These are phyloP conservation scores for Malbranchea zuffiana DNA, from an alignment of 2,329 filamentous ascomycete genomes.

Conservation along the genomic window DNA sequence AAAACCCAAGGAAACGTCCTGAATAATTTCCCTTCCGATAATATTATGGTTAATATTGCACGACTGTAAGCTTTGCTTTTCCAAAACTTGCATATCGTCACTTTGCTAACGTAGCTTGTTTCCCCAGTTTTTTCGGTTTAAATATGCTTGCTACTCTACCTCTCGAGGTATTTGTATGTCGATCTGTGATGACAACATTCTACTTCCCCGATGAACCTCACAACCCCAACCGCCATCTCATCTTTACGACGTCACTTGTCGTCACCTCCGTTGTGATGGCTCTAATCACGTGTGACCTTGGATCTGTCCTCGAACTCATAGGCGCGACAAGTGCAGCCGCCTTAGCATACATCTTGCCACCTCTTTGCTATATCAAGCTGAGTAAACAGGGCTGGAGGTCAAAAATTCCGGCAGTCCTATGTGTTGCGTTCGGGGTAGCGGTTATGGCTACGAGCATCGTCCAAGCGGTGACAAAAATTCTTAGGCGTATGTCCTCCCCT, in stretches of 20 bases:
- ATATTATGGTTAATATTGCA: slow-evolving; percentile 87
- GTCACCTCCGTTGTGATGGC: slow-evolving; percentile 64
- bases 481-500: slow-evolving; percentile 27
- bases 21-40: slow-evolving; percentile 90
- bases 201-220: slow-evolving; percentile 62
- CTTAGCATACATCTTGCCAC: slow-evolving; percentile 88
- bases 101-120: slow-evolving; percentile 17
- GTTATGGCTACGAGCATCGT: slow-evolving; percentile 75
- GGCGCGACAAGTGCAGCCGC: slow-evolving; percentile 90
- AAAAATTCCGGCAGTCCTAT: slow-evolving; percentile 57
- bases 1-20: slow-evolving; percentile 88
- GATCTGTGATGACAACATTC: slow-evolving; percentile 91
- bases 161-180: slow-evolving; percentile 92
- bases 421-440: slow-evolving; percentile 63
- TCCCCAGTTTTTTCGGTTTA: slow-evolving; percentile 66
- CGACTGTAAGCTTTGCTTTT: slow-evolving; percentile 48
- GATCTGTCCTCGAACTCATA: slow-evolving; percentile 89
- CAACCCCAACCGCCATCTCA: slow-evolving; percentile 70
- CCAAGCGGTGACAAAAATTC: slow-evolving; percentile 60
- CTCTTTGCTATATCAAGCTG: slow-evolving; percentile 88
- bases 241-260: slow-evolving; percentile 78
- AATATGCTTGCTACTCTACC: slow-evolving; percentile 98
- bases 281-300: slow-evolving; percentile 83
- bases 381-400: slow-evolving; percentile 66
- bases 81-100: neutral